phyloP scores from a whole-genome alignment of 2,329 filamentous ascomycete genomes.

The Phaeophleospora eucalypticola region DNA sequence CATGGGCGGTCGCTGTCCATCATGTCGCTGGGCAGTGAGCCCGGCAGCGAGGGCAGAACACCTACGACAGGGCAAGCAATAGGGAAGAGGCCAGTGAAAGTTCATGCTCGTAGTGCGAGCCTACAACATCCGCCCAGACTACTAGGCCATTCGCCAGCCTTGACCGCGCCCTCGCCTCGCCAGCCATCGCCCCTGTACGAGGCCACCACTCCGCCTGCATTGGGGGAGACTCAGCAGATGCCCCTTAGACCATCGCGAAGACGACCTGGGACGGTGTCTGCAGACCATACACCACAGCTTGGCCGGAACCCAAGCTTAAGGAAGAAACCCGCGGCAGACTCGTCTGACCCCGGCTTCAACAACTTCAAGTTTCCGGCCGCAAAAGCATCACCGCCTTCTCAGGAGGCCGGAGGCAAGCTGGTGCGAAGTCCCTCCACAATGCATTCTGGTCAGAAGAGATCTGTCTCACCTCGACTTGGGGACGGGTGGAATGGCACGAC shows the following conservation, averaged over 20 bases:
- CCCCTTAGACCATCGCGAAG: constrained; percentile 23
- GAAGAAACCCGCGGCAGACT: constrained; percentile 13
- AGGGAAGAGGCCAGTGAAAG: constrained; percentile 50
- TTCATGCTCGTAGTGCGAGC: constrained; percentile 75
- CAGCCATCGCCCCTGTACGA: constrained; percentile 43
- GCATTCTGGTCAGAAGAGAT: constrained; percentile 34
- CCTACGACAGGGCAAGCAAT: constrained; percentile 10
- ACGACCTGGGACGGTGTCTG: constrained; percentile 29
- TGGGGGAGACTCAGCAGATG: constrained; percentile 12
- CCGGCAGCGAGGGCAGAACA: constrained; percentile 23
- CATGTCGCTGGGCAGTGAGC: constrained; percentile 46
- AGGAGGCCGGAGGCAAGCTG: constrained; percentile 24
- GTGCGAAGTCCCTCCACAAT: constrained; percentile 28
- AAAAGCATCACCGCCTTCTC: constrained; percentile 24
- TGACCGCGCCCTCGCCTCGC: constrained; percentile 18
- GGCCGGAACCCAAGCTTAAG: constrained; percentile 18
- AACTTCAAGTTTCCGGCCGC: constrained; percentile 29
- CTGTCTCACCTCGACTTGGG: constrained; percentile 31
- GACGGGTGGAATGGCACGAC: constrained; percentile 41
- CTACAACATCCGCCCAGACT: constrained; percentile 63
- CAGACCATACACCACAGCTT: constrained; percentile 29
- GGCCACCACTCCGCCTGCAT: constrained; percentile 34
- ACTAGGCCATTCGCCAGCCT: constrained; percentile 12
- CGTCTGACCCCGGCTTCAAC: constrained; percentile 8
- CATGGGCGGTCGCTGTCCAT: constrained; percentile 49